These are phyloP conservation scores for Sphagnum contortum DNA, from an alignment of 225 moss, liverwort and hornwort genomes.

Conservation along the genomic window DNA sequence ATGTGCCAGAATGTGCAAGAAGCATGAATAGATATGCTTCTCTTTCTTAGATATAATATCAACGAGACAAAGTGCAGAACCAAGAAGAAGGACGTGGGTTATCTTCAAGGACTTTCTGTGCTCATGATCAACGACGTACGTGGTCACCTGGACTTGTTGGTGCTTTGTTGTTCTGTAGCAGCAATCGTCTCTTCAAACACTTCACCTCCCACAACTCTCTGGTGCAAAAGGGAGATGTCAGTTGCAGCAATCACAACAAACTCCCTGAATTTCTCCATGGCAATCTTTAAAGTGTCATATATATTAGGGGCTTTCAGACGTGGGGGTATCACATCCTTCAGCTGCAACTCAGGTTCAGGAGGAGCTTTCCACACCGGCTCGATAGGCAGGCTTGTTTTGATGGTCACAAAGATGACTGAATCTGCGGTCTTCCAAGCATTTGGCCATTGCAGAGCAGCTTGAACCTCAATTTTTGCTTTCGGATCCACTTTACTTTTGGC, in stretches of 20 bases:
- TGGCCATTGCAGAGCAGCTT: conserved; percentile 6
- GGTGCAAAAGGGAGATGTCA: conserved; percentile 54
- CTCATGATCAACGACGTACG: no score
- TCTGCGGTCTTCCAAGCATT: conserved; percentile 73
- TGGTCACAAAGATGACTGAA: conserved; percentile 28
- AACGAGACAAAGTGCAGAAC: no score
- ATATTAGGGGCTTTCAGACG: conserved; percentile 50
- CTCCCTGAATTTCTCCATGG: conserved; percentile 44
- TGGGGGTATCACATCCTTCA: conserved; percentile 45
- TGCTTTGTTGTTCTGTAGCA: no score
- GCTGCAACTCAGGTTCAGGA: conserved; percentile 38
- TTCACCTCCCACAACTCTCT: conserved; percentile 28
- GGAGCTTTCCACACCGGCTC: conserved; percentile 54
- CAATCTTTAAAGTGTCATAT: conserved; percentile 36
- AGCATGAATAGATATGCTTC: no score
- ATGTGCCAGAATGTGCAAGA: no score
- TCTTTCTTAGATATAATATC: no score
- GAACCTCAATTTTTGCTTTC: background rate
- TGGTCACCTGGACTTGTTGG: conserved; percentile 28
- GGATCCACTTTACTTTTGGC: conserved; percentile 23
- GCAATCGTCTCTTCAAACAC: conserved; percentile 2
- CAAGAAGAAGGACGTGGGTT: no score
- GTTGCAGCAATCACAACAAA: conserved; percentile 56
- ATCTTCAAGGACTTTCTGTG: no score
- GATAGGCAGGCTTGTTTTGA: conserved; percentile 44